These are phyloP conservation scores for Sesbania bispinosa DNA, from an alignment of 306 rosid genomes.

Conservation along the genomic window DNA sequence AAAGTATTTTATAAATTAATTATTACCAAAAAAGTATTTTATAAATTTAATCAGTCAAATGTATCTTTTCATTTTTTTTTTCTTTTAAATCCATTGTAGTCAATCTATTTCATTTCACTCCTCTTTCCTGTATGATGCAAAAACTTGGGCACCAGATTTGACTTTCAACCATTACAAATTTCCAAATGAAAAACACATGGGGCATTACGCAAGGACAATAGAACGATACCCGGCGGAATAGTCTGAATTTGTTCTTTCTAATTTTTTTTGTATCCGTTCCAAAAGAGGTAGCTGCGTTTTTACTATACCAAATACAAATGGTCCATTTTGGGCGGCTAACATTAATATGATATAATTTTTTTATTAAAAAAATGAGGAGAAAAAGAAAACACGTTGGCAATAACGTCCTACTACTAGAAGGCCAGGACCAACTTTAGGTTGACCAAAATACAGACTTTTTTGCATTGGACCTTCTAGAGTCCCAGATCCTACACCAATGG, in stretches of 20 bases:
- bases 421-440: neutral
- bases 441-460: neutral
- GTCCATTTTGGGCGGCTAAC: slow-evolving; percentile 15
- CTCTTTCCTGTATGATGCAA: neutral
- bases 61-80: neutral
- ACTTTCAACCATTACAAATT: neutral
- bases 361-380: neutral
- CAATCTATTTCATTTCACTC: neutral
- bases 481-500: neutral
- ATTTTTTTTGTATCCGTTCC: neutral
- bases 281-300: neutral
- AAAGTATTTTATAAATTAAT: neutral
- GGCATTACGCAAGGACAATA: neutral
- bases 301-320: neutral
- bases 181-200: neutral
- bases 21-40: too few relatives aligned
- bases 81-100: neutral
- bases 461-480: slow-evolving; percentile 32
- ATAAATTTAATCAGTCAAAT: neutral
- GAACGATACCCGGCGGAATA: slow-evolving; percentile 2
- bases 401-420: neutral
- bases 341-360: too few relatives aligned
- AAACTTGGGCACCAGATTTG: slow-evolving; percentile 12
- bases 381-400: neutral
- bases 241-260: neutral